These are phyloP conservation scores for Coprinopsis marcescibilis DNA, from an alignment of 768 basidiomycete species.

Conservation along the genomic window DNA sequence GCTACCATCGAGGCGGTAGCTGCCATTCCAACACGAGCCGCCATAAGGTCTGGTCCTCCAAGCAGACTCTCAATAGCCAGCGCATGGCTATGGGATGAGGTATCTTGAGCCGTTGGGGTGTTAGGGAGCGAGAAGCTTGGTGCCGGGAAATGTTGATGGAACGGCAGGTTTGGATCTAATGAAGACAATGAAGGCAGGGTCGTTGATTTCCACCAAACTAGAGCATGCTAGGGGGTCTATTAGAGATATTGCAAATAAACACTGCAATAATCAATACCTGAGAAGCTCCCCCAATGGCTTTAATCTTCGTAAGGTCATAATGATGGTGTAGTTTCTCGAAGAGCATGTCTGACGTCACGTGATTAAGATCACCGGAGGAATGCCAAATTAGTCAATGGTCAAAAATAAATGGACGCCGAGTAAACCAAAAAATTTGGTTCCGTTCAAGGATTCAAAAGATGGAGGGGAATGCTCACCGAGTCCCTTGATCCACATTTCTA, in stretches of 20 bases:
- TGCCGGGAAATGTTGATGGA: slow-evolving; percentile 63
- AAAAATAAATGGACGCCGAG: slow-evolving; percentile 21
- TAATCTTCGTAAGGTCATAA: slow-evolving; percentile 66
- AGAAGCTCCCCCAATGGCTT: slow-evolving; percentile 71
- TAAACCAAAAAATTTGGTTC: slow-evolving; percentile 55
- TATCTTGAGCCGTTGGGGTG: slow-evolving; percentile 72
- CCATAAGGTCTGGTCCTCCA: slow-evolving; percentile 76
- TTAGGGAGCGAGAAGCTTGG: slow-evolving; percentile 68
- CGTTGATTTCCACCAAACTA: slow-evolving; percentile 86
- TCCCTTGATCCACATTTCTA: slow-evolving; percentile 88
- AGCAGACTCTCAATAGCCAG: slow-evolving; percentile 69
- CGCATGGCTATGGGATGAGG: slow-evolving; percentile 74
- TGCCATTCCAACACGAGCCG: slow-evolving; percentile 66
- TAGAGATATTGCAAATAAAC: slow-evolving; percentile 2
- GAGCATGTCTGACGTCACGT: slow-evolving; percentile 54
- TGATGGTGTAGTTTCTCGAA: slow-evolving; percentile 68
- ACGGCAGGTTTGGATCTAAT: slow-evolving; percentile 63
- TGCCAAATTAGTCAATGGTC: slow-evolving; percentile 25
- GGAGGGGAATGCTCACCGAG: slow-evolving; percentile 56
- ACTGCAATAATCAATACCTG: slow-evolving; percentile 42
- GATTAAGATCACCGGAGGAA: slow-evolving; percentile 26
- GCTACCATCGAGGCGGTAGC: slow-evolving; percentile 66
- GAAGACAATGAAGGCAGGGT: slow-evolving; percentile 67
- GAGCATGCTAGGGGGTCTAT: slow-evolving; percentile 43
- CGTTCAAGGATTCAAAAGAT: slow-evolving; percentile 31